phyloP scores from a whole-genome alignment of 2,329 filamentous ascomycete species.

The Scedosporium minutisporum region DNA sequence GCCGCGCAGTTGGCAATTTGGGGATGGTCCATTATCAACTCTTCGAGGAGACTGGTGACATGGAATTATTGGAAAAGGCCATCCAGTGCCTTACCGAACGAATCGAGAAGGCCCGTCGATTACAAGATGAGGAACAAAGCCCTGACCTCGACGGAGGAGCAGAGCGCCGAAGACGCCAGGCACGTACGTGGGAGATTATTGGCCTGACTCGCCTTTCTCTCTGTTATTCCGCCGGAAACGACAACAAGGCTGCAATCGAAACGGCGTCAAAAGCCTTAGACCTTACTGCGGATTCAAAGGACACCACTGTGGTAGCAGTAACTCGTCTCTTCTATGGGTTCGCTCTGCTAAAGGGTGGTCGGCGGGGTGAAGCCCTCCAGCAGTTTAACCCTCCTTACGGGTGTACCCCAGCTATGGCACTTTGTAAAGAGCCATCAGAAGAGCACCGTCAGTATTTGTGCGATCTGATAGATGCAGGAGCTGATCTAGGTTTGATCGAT shows the following conservation, averaged over 20 bases:
- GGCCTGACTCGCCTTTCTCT: slow-evolving; percentile 23
- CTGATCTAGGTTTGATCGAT: slow-evolving; percentile 21
- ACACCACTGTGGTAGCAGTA: slow-evolving; percentile 20
- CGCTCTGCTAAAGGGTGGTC: slow-evolving; percentile 16
- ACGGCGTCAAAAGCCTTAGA: slow-evolving; percentile 11
- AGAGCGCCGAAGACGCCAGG: slow-evolving; percentile 2
- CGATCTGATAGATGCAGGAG: slow-evolving; percentile 22
- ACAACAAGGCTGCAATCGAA: slow-evolving; percentile 14
- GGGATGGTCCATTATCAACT: slow-evolving; percentile 26
- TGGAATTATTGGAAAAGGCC: slow-evolving; percentile 15
- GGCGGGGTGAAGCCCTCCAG: slow-evolving; percentile 15
- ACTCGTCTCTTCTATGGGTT: slow-evolving; percentile 22
- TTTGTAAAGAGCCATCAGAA: slow-evolving; percentile 26
- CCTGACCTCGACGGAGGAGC: neutral
- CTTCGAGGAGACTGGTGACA: slow-evolving; percentile 13
- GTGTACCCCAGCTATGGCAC: slow-evolving; percentile 23
- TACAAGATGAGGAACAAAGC: neutral
- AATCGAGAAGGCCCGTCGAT: slow-evolving; percentile 11
- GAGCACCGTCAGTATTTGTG: slow-evolving; percentile 24
- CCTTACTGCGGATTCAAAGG: slow-evolving; percentile 10
- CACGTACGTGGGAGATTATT: slow-evolving; percentile 17
- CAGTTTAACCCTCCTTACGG: slow-evolving; percentile 18
- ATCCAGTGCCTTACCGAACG: slow-evolving; percentile 18
- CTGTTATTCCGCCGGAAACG: slow-evolving; percentile 17
- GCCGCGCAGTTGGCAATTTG: slow-evolving; percentile 24